Evolutionary conservation across 768 basidiomycete genomes (phyloP).

Genomic region (Suillus alpinus): DNA sequence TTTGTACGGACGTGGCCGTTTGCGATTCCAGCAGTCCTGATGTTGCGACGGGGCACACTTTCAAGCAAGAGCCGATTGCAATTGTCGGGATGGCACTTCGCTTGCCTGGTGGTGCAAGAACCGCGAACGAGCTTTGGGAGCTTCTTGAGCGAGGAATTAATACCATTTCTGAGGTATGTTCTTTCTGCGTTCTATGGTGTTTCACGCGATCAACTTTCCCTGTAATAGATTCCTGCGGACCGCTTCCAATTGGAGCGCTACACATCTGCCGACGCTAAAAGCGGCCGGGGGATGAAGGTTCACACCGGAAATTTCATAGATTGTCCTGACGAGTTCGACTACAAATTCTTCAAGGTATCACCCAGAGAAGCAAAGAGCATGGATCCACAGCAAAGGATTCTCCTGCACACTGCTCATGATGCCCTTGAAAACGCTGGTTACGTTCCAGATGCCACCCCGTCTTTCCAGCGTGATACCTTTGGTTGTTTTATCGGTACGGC

Average conservation of each 20-base stretch:
- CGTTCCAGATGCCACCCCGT: constrained; percentile 53
- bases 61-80: constrained; percentile 54
- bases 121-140: constrained; percentile 52
- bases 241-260: constrained; percentile 52
- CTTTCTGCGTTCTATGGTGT: not conserved
- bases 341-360: constrained; percentile 68
- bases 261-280: constrained; percentile 15
- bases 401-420: constrained; percentile 64
- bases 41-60: not conserved
- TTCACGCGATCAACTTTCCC: constrained; percentile 3
- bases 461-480: constrained; percentile 51
- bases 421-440: constrained; percentile 73
- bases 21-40: not conserved
- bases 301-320: constrained; percentile 64
- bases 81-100: constrained; percentile 70
- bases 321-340: constrained; percentile 58
- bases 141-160: constrained; percentile 54
- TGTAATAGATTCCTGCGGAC: constrained; percentile 53
- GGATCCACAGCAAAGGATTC: constrained; percentile 73
- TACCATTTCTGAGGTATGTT: constrained; percentile 53
- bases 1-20: constrained; percentile 16
- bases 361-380: constrained; percentile 73
- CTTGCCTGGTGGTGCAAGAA: constrained; percentile 51
- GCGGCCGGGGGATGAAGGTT: constrained; percentile 46
- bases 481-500: constrained; percentile 70